Conservation (phyloP, 2,329 filamentous ascomycete genomes). For the Colletotrichum kahawae region DNA sequence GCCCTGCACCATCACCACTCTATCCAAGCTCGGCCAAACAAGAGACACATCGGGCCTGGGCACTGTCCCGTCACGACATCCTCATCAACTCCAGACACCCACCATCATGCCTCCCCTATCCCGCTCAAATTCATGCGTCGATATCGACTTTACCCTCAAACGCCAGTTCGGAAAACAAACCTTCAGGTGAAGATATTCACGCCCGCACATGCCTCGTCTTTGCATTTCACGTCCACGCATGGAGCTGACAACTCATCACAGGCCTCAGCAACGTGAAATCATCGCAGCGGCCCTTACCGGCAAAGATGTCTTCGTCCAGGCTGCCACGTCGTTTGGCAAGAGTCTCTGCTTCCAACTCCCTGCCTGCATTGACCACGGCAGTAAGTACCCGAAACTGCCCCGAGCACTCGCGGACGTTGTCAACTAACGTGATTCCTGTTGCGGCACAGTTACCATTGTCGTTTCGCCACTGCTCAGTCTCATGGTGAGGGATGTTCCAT, state of each 20-base stretch:
- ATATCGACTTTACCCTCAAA: slow-evolving; percentile 77
- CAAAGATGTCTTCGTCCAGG: slow-evolving; percentile 92
- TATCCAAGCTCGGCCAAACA: slow-evolving; percentile 3
- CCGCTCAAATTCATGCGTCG: slow-evolving; percentile 56
- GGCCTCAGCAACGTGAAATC: slow-evolving; percentile 83
- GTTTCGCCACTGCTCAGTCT: slow-evolving; percentile 87
- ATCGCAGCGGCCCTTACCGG: slow-evolving; percentile 81
- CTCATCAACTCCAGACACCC: slow-evolving; percentile 3
- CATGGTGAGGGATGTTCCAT: slow-evolving; percentile 64
- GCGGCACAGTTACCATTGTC: slow-evolving; percentile 77
- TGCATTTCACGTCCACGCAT: not conserved
- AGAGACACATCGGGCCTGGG: not conserved
- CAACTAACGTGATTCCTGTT: slow-evolving; percentile 23
- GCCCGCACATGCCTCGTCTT: not conserved
- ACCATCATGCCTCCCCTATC: slow-evolving; percentile 45
- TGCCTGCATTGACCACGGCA: slow-evolving; percentile 84
- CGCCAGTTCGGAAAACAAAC: slow-evolving; percentile 74
- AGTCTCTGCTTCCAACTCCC: slow-evolving; percentile 93
- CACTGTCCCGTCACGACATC: not conserved
- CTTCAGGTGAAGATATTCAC: slow-evolving; percentile 65
- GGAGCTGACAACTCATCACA: slow-evolving; percentile 46
- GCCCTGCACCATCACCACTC: not conserved
- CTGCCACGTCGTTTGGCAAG: slow-evolving; percentile 90
- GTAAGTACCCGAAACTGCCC: slow-evolving; percentile 52
- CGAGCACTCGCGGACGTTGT: slow-evolving; percentile 15